A percentile compares a stretch with the other conserved stretches of the same genome.
Evolutionary conservation across 139 green algal species (phyloP).

Genomic region (Chlamydomonas schloesseri): DNA sequence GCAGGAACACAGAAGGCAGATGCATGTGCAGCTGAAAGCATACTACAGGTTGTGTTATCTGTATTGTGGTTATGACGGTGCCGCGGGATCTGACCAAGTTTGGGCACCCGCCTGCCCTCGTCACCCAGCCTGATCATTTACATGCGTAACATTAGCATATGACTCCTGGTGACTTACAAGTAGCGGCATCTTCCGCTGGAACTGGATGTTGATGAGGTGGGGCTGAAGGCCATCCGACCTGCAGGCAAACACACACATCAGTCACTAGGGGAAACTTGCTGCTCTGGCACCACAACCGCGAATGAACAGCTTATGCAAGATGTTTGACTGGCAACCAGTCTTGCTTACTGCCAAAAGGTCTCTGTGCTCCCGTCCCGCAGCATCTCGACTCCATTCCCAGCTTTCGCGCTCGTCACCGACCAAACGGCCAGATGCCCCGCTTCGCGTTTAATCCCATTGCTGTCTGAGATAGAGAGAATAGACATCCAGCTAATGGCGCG

Average conservation of each 20-base stretch:
- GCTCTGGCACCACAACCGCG: too few relatives aligned
- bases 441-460: conserved; percentile 62
- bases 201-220: conserved; percentile 95
- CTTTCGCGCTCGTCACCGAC: conserved; percentile 94
- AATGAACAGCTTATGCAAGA: too few relatives aligned
- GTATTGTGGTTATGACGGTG: too few relatives aligned
- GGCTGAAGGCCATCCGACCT: conserved; percentile 89
- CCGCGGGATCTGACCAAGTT: too few relatives aligned
- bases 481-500: background rate
- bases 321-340: background rate
- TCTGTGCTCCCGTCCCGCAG: conserved; percentile 90
- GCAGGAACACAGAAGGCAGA: too few relatives aligned
- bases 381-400: conserved; percentile 95
- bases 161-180: conserved; percentile 44
- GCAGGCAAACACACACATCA: background rate
- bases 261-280: too few relatives aligned
- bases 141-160: too few relatives aligned
- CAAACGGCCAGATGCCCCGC: conserved; percentile 91
- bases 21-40: too few relatives aligned
- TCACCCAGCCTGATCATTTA: too few relatives aligned
- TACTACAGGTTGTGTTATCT: too few relatives aligned
- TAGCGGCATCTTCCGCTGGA: conserved; percentile 84
- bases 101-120: too few relatives aligned
- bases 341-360: conserved; percentile 95
- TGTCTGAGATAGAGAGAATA: background rate